Conservation (phyloP, 2,329 filamentous ascomycete genomes). For the Stenocarpella maydis region DNA sequence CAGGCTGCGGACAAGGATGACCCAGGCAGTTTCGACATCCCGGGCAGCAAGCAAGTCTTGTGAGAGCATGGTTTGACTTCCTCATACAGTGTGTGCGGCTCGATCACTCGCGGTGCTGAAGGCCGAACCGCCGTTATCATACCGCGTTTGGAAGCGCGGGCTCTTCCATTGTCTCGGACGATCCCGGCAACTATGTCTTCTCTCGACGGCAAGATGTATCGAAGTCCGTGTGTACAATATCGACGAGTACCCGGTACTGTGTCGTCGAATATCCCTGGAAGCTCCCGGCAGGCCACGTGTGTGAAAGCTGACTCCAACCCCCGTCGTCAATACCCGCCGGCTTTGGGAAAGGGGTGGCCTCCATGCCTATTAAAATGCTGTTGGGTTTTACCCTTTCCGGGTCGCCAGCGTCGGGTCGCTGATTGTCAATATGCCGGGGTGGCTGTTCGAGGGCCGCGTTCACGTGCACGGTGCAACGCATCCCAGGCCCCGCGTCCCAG, state of each 20-base stretch:
- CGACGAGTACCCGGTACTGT: background rate
- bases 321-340: background rate
- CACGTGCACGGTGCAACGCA: background rate
- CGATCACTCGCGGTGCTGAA: background rate
- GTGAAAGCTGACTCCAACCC: background rate
- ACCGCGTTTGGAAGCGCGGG: background rate
- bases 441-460: background rate
- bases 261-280: background rate
- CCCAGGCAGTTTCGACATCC: too few species aligned
- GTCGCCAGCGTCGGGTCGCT: background rate
- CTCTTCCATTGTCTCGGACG: too few species aligned
- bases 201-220: background rate
- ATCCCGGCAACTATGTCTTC: background rate
- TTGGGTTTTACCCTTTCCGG: background rate
- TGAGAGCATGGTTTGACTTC: background rate
- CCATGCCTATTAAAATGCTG: too few species aligned
- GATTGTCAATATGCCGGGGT: background rate
- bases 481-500: background rate
- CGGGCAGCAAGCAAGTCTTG: background rate
- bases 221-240: background rate
- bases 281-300: background rate
- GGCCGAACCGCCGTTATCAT: too few species aligned
- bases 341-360: background rate
- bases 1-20: background rate
- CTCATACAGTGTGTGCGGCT: too few species aligned